Base-by-base conservation (phyloP, 2,329 filamentous ascomycete species). In the Fusarium illudens region DNA sequence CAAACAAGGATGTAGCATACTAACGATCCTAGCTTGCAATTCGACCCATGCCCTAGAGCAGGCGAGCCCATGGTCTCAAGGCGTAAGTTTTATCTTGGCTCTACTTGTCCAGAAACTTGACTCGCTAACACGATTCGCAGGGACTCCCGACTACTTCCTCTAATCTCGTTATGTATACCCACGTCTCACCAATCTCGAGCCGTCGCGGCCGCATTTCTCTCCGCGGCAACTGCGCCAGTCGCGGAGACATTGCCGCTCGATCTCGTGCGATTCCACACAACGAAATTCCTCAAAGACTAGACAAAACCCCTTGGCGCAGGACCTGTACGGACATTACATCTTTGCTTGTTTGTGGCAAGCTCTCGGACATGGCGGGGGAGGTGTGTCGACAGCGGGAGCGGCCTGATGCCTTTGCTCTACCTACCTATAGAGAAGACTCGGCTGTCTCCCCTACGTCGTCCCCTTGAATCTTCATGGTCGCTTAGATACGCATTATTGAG, bases 61-160 rank as follows among this genome's bases (percentile, higher is more conserved):
- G 96, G 96, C 74, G 96, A 99, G 80, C 96, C 96, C 22, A 98
- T 98, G 96, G 96, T 99, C 70, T 98, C 96, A 78, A 91, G 96
- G 86, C 90, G 92, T 89, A 84, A 80, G 87, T 81, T 51, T 33
- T 8, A 36, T 46, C 15, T 20, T n/a, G 19, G 6, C 5, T 15
- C 20, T 8, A 25, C 30, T 22, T 3, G 15, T 25, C n/a, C n/a
- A 1, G 3, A 19, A 25, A 9, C 20, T 15, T 39, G 60, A 50
- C 34, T 37, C 25, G 9, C 65, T 69, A 69, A 78, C 76, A 46
- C 64, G 30, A 17, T 6, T 19, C 9, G 32, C 68, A 89, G 87
- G 88, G 76, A 99, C 96, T 69, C 95, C 95, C 59, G 95, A 99
- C 82, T 99, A 99, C 86, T 99, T 99, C 92, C 91, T 98, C 80